Evolutionary conservation across 2,329 filamentous ascomycete species (phyloP).

Genomic region (Botrytis galanthina): DNA sequence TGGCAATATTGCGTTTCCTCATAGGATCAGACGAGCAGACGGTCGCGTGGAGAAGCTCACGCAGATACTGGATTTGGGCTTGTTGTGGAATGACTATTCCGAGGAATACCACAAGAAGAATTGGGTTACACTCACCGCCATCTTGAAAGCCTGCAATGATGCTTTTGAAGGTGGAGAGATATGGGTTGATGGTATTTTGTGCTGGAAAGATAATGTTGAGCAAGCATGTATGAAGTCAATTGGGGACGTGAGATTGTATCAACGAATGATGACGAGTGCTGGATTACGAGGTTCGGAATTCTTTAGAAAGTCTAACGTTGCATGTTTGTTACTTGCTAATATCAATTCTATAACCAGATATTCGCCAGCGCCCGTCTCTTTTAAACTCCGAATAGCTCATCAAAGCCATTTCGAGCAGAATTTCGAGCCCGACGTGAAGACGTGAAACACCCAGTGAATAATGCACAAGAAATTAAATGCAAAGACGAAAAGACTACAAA

Average conservation of each 20-base stretch:
- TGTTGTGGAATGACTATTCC: not conserved
- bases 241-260: not conserved
- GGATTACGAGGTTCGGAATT: not conserved
- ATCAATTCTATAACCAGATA: no score
- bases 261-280: not conserved
- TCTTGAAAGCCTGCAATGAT: not conserved
- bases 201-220: not conserved
- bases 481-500: no score
- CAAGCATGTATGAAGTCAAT: not conserved
- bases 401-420: no score
- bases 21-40: not conserved
- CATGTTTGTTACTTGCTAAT: not conserved
- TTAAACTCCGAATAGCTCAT: no score
- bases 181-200: not conserved
- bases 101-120: not conserved
- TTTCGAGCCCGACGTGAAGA: no score
- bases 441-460: no score
- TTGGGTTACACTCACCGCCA: not conserved
- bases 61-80: not conserved
- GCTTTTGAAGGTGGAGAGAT: not conserved
- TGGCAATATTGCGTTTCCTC: not conserved
- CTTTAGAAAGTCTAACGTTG: not conserved
- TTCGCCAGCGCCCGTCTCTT: no score
- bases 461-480: no score
- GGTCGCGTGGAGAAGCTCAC: not conserved